A percentile compares a stretch with the other conserved stretches of the same genome.
phyloP scores from a whole-genome alignment of 1,284 basidiomycete species.

The Rhizoctonia solani region DNA sequence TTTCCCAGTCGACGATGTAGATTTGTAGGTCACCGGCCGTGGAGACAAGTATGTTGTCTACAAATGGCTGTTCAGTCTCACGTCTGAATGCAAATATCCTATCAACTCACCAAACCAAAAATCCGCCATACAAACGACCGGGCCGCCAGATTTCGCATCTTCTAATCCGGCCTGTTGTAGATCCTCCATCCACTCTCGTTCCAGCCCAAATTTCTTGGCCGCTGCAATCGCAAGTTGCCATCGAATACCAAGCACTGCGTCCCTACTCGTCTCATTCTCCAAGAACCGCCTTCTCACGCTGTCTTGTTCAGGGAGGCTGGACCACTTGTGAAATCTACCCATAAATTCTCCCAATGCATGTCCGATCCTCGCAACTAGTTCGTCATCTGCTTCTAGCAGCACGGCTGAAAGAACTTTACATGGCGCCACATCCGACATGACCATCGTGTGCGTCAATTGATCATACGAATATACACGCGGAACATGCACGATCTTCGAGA shows the following conservation, averaged over 20 bases:
- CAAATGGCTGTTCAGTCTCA: neutral
- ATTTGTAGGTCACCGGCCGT: neutral
- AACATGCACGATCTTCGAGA: neutral
- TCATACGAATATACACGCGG: constrained; percentile 3
- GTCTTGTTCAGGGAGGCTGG: neutral
- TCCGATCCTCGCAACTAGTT: constrained; percentile 1
- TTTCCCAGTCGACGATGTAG: constrained; percentile 32
- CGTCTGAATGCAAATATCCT: no score
- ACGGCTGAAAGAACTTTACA: neutral
- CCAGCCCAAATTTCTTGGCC: constrained; percentile 8
- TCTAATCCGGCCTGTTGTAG: constrained; percentile 48
- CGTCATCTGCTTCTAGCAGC: neutral
- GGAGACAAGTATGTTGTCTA: neutral
- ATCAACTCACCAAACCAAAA: constrained; percentile 24
- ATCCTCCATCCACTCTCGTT: constrained; percentile 40
- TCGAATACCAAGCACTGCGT: constrained; percentile 1
- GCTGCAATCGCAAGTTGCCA: neutral
- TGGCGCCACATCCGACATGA: constrained; percentile 4
- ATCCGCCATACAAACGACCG: constrained; percentile 19
- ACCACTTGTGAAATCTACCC: constrained; percentile 21
- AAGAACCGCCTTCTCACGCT: neutral
- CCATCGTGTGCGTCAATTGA: constrained; percentile 3
- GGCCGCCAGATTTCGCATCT: constrained; percentile 45
- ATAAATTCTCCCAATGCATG: constrained; percentile 14
- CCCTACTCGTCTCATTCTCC: no score